phyloP scores from a whole-genome alignment of 306 rosid species.

The Trifolium pratense region DNA sequence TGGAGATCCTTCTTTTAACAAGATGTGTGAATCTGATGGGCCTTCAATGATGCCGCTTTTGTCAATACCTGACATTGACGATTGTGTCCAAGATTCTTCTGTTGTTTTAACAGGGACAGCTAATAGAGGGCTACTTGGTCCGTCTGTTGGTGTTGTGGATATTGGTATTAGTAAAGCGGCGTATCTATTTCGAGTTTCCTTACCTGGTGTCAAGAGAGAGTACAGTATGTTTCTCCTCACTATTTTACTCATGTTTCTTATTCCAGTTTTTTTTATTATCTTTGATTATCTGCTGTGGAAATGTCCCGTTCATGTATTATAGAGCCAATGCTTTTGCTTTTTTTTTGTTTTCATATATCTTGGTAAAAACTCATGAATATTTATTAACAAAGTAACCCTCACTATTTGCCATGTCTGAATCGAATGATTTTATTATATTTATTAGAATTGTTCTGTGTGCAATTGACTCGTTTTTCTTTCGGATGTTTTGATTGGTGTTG shows the following conservation, averaged over 20 bases:
- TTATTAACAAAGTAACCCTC: neutral
- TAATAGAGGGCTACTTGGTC: slow-evolving; percentile 52
- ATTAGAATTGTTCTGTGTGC: slow-evolving; percentile 3
- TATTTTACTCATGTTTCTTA: slow-evolving; percentile 15
- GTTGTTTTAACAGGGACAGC: slow-evolving; percentile 65
- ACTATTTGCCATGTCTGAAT: no score
- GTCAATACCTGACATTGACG: slow-evolving; percentile 44
- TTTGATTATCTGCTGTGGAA: slow-evolving; percentile 25
- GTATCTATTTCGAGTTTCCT: slow-evolving; percentile 70
- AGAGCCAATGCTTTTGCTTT: neutral
- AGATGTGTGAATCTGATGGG: slow-evolving; percentile 45
- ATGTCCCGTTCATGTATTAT: neutral
- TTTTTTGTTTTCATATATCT: slow-evolving; percentile 12
- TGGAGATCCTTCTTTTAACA: slow-evolving; percentile 44
- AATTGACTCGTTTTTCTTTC: slow-evolving; percentile 13
- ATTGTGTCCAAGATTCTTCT: slow-evolving; percentile 41
- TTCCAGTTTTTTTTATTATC: slow-evolving; percentile 12
- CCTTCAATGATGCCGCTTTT: slow-evolving; percentile 57
- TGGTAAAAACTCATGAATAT: slow-evolving; percentile 10
- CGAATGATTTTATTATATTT: no score
- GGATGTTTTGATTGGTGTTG: neutral
- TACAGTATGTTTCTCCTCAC: slow-evolving; percentile 48
- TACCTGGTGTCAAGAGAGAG: slow-evolving; percentile 73
- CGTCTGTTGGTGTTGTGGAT: slow-evolving; percentile 69
- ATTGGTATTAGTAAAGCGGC: slow-evolving; percentile 62